Conservation (phyloP, 2,329 filamentous ascomycete genomes). For the Colletotrichum scovillei region DNA sequence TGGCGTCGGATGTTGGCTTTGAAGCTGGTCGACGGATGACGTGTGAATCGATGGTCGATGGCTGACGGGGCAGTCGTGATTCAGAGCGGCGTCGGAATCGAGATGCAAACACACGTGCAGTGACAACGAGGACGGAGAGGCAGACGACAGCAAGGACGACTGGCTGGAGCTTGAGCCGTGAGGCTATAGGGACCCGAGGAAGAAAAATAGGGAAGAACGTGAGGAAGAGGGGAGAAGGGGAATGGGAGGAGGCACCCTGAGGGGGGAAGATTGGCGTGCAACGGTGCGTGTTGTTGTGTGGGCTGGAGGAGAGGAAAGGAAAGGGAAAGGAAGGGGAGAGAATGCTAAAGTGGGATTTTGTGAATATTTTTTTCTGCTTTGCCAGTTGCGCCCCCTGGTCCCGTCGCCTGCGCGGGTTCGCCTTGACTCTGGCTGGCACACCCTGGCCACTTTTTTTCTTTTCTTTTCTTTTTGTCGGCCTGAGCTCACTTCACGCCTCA, state of each 20-base stretch:
- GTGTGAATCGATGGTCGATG: slow-evolving; percentile 25
- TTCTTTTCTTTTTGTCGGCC: not conserved
- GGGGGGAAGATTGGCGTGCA: slow-evolving; percentile 54
- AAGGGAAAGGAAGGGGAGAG: slow-evolving; percentile 33
- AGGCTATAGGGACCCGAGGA: slow-evolving; percentile 40
- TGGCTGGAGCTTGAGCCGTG: slow-evolving; percentile 40
- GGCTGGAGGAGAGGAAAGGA: slow-evolving; percentile 35
- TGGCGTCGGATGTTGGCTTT: slow-evolving; percentile 8
- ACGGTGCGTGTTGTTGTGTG: slow-evolving; percentile 49
- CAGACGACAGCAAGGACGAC: slow-evolving; percentile 25
- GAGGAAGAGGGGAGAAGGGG: slow-evolving; percentile 44
- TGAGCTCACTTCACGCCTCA: slow-evolving; percentile 2
- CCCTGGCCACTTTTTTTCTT: slow-evolving; percentile 23
- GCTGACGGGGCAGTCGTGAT: slow-evolving; percentile 29
- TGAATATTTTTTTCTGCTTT: slow-evolving; percentile 35
- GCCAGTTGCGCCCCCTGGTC: slow-evolving; percentile 6
- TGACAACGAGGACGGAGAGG: slow-evolving; percentile 4
- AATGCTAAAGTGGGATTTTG: slow-evolving; percentile 35
- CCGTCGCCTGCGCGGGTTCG: slow-evolving; percentile 28
- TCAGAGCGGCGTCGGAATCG: slow-evolving; percentile 16
- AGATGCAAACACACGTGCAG: slow-evolving; percentile 22
- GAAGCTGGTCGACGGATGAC: slow-evolving; percentile 21
- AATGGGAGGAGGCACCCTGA: slow-evolving; percentile 51
- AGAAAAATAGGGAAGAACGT: slow-evolving; percentile 47
- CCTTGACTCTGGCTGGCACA: slow-evolving; percentile 26